These are phyloP conservation scores for Euryodendron excelsum DNA, from an alignment of 148 eudicot species.

Conservation along the genomic window DNA sequence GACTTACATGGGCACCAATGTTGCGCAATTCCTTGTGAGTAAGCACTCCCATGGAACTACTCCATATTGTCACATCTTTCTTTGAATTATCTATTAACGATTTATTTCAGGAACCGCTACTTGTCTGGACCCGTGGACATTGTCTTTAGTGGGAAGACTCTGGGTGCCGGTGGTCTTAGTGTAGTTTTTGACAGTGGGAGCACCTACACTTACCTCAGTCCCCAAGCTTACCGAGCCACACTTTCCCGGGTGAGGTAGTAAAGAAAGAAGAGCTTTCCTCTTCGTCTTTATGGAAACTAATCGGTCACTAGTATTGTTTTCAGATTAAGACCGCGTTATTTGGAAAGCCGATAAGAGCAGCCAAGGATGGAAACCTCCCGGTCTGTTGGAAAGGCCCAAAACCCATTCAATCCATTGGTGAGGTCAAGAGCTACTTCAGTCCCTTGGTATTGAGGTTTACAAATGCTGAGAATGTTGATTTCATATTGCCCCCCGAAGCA, in stretches of 20 bases:
- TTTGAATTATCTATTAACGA: neutral
- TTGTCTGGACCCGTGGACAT: constrained; percentile 20
- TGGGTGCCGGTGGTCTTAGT: neutral
- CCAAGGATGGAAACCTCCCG: constrained; percentile 19
- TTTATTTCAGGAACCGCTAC: constrained; percentile 22
- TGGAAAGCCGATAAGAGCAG: constrained; percentile 9
- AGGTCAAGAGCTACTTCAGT: constrained; percentile 19
- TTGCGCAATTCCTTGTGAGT: constrained; percentile 15
- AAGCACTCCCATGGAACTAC: neutral
- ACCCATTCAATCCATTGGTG: constrained; percentile 10
- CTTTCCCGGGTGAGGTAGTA: constrained; percentile 13
- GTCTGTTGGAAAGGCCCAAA: constrained; percentile 23
- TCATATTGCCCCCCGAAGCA: constrained; percentile 14
- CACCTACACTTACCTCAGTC: constrained; percentile 26
- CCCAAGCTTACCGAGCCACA: constrained; percentile 18
- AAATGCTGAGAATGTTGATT: constrained; percentile 9
- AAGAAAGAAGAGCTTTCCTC: no score
- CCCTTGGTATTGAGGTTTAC: constrained; percentile 17
- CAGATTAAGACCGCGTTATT: constrained; percentile 15
- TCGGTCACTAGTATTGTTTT: neutral
- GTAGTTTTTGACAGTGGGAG: constrained; percentile 28
- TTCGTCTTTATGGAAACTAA: neutral
- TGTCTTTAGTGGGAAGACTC: constrained; percentile 3
- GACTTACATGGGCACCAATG: constrained; percentile 20
- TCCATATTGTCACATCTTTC: neutral